Base-by-base conservation (phyloP, 164 flowering plant genomes). In the Berberis thunbergii region DNA sequence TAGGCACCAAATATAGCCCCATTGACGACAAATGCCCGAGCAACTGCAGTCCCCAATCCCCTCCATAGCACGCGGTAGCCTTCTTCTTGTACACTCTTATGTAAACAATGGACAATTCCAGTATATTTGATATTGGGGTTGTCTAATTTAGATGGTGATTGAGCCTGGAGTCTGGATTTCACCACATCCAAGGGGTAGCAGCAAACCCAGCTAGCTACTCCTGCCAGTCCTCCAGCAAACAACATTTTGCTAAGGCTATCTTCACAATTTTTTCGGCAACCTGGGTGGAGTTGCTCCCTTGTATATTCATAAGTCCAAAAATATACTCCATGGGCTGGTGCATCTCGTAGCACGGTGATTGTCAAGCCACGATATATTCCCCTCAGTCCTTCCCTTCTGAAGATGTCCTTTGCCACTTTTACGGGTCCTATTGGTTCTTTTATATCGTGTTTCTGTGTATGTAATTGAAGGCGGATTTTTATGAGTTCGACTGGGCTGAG, bases 271-370 rank as follows among this genome's bases (percentile, higher is more conserved):
- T 79, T 80, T 54, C 91, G 69, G 76, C 97, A 90, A 2, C 98
- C 97, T 5, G 87, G 95, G 48, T 91, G 96, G 10, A 94, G 88
- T 68, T 70, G 59, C 70, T 94, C 96, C 49, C 96, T 57, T 64
- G 80, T 67, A 64, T 75, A 88, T 72, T 91, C 96, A 45, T 94
- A 91, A 1, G 91, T 83, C 93, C 84, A 86, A 73, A 91, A 94
- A 74, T 88, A 94, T 13, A 84, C 61, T 2, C 93, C 85, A 49
- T 83, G 86, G 40, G 88, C 70, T 0, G 96, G 96, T 1, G 88
- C 95, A 60, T 91, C 98, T 72, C 96, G 74, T 1, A 91, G 75
- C 49, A 79, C 74, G 0, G 97, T 94, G 65, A 94, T 74, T 39
- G 75, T 67, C n/a, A 89, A 68, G 1, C 96, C 96, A 54, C 91